A percentile compares a stretch with the other conserved stretches of the same genome.
phyloP scores from a whole-genome alignment of 106 monocot genomes.

The Chionographis japonica region DNA sequence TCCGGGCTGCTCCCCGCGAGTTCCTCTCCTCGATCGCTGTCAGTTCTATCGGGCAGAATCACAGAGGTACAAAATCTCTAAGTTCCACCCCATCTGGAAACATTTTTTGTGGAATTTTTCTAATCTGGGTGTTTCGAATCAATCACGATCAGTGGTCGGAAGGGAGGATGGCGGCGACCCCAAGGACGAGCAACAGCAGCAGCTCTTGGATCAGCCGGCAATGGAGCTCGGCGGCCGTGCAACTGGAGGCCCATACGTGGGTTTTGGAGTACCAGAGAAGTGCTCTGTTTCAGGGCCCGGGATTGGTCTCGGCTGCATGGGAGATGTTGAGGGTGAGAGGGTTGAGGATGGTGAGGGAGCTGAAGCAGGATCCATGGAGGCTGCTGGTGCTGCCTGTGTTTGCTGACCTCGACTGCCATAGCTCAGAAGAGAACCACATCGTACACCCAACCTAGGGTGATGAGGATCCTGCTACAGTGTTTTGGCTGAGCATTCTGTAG shows the following conservation, averaged over 20 bases:
- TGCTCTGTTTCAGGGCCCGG: conserved; percentile 21
- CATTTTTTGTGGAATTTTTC: too few relatives aligned
- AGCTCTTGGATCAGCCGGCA: conserved; percentile 43
- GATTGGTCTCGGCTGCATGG: conserved; percentile 25
- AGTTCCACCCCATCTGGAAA: background rate
- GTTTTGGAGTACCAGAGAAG: conserved; percentile 58
- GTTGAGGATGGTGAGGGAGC: conserved; percentile 7
- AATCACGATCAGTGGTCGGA: conserved; percentile 43
- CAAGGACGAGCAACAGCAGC: conserved; percentile 27
- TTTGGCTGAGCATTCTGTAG: too few relatives aligned
- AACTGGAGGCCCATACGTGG: conserved; percentile 55
- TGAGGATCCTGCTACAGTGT: too few relatives aligned
- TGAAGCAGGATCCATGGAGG: conserved; percentile 5
- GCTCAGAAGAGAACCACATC: too few relatives aligned
- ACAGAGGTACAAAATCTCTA: conserved; percentile 38
- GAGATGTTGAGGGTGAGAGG: conserved; percentile 11
- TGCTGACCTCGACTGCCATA: too few relatives aligned
- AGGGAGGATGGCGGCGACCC: conserved; percentile 22
- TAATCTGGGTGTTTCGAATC: too few relatives aligned
- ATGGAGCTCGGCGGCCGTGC: conserved; percentile 33
- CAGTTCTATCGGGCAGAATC: conserved; percentile 62
- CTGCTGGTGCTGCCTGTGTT: too few relatives aligned
- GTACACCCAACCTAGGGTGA: too few relatives aligned
- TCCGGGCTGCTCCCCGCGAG: conserved; percentile 38
- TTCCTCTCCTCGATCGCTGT: conserved; percentile 35